Percentiles rank a stretch among this genome's conserved stretches.
phyloP scores from a whole-genome alignment of 1,284 basidiomycete species.

The Inonotus hispidus region DNA sequence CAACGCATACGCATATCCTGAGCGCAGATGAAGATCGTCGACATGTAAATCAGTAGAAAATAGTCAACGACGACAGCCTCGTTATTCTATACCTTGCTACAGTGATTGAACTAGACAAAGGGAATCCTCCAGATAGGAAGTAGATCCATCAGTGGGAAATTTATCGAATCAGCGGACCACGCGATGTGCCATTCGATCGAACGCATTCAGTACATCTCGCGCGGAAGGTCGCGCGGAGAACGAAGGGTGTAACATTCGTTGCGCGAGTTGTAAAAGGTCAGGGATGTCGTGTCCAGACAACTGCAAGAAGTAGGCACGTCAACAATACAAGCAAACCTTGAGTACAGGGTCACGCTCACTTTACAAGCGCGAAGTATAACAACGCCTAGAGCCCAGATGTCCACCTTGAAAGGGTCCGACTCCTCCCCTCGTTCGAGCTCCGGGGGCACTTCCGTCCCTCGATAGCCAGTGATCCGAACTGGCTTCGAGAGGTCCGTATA shows the following conservation, averaged over 20 bases:
- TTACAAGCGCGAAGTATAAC: slow-evolving; percentile 59
- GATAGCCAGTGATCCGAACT: slow-evolving; percentile 38
- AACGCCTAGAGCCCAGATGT: slow-evolving; percentile 64
- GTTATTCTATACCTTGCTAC: too few species aligned
- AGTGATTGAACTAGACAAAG: too few species aligned
- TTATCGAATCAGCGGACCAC: slow-evolving; percentile 22
- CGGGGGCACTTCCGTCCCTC: slow-evolving; percentile 63
- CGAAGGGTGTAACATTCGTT: slow-evolving; percentile 49
- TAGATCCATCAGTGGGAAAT: too few species aligned
- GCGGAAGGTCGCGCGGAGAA: slow-evolving; percentile 49
- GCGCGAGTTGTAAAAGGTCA: slow-evolving; percentile 47
- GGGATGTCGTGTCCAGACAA: slow-evolving; percentile 48
- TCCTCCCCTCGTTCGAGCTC: slow-evolving; percentile 50
- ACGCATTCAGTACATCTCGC: slow-evolving; percentile 40
- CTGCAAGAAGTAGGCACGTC: slow-evolving; percentile 29
- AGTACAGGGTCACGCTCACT: slow-evolving; percentile 31
- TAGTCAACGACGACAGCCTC: too few species aligned
- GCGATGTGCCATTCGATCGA: slow-evolving; percentile 38
- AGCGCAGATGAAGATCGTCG: too few species aligned
- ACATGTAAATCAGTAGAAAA: too few species aligned
- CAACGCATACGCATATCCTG: too few species aligned
- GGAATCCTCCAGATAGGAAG: too few species aligned
- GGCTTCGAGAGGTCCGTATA: not conserved
- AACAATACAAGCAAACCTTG: slow-evolving; percentile 10
- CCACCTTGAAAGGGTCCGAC: slow-evolving; percentile 61